These are phyloP conservation scores for Camelina sativa DNA, from an alignment of 345 rosid species.

Conservation along the genomic window DNA sequence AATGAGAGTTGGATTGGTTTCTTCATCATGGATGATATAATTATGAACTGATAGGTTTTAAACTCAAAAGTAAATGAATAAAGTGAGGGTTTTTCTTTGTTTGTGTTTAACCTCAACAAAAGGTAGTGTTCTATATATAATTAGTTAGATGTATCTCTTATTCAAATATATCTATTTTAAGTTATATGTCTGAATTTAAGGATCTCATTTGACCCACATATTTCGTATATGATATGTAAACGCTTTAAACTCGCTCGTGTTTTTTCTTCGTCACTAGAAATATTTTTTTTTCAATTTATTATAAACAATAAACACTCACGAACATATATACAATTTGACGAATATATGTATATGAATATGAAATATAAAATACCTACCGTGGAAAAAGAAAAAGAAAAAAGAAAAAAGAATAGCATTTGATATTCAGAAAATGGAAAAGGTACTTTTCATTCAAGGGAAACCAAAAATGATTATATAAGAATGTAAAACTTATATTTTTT, in stretches of 20 bases:
- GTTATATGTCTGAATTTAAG: not conserved
- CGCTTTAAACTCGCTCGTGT: not conserved
- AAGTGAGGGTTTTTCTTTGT: too few relatives aligned
- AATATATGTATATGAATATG: too few relatives aligned
- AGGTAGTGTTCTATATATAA: not conserved
- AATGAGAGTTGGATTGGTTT: not conserved
- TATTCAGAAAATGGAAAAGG: not conserved
- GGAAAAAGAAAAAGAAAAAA: too few relatives aligned
- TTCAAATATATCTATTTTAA: too few relatives aligned
- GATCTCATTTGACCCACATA: not conserved
- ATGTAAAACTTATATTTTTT: too few relatives aligned
- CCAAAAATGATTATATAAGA: not conserved
- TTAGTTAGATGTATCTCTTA: too few relatives aligned
- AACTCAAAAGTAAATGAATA: not conserved
- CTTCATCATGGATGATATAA: not conserved
- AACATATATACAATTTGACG: too few relatives aligned
- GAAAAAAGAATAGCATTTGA: not conserved
- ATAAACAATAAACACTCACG: too few relatives aligned
- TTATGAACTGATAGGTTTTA: not conserved
- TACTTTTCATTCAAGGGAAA: not conserved
- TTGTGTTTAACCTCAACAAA: not conserved
- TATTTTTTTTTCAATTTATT: too few relatives aligned
- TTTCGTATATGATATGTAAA: too few relatives aligned
- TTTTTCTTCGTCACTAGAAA: too few relatives aligned
- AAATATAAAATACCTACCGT: not conserved